Base-by-base conservation (phyloP, 2,329 filamentous ascomycete species). In the Beauveria medogensis region DNA sequence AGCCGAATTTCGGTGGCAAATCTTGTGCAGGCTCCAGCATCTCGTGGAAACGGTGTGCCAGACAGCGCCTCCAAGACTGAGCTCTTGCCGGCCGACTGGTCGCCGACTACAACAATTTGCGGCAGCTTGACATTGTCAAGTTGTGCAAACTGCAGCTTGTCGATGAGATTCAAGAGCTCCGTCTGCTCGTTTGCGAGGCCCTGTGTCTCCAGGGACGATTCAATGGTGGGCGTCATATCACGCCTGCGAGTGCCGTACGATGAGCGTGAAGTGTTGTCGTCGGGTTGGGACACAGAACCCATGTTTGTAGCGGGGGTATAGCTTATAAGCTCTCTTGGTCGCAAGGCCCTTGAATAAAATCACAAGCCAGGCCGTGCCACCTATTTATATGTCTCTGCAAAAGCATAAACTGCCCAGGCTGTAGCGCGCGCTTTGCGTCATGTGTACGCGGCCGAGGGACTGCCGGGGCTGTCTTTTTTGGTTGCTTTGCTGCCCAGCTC, bases 21-120 rank as follows among this genome's bases (percentile, higher is more conserved):
- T 20, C 84, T 75, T 0, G 85, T 88, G 65, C 84, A 88, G 2
- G 85, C 77, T 52, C 79, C 82, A 55, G 82, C 82, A 63, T 83
- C 82, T 60, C 80, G 75, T 0, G 84, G 85, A 51, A 88, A 87
- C 0, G 80, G 79, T 10, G 85, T 83, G 26, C 82, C 82, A 0
- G 83, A 85, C 43, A 88, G 75, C n/a, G 83, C 83, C 66, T 86
- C 83, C 2, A 87, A 77, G 1, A 85, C 82, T 5, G 83, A 86
- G 65, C 81, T 85, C 70, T 87, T 87, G 22, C 85, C 85, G 6
- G 82, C 80, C 2, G 82, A 86, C 70, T 87, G 83, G 68, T 87
- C 83, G 34, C 84, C 84, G 40, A 85, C 84, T 26, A 87, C 83
- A 52, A 87, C 83, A 41, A 87, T 82, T 67, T 87, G 83, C 1